These are phyloP conservation scores for Solanum phureja DNA, from an alignment of 257 asterid genomes.

Conservation along the genomic window DNA sequence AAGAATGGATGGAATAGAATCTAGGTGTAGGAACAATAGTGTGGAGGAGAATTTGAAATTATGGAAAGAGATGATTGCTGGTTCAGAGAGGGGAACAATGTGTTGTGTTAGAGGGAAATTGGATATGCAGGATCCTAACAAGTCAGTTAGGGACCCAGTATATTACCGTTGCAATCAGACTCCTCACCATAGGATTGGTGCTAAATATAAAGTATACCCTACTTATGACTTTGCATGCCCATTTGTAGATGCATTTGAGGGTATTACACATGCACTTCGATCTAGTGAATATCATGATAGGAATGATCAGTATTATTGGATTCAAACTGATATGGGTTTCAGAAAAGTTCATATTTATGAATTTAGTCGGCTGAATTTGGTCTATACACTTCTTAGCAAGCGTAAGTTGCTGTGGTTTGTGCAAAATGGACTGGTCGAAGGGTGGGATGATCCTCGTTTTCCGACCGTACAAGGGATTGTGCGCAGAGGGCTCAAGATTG, in stretches of 20 bases:
- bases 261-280: conserved; percentile 89
- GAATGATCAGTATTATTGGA: conserved; percentile 80
- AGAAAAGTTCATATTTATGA: conserved; percentile 68
- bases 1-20: conserved; percentile 85
- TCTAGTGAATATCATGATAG: conserved; percentile 98
- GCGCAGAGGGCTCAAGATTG: conserved; percentile 83
- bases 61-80: conserved; percentile 95
- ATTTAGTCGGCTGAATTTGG: conserved; percentile 88
- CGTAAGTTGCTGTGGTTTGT: conserved; percentile 99
- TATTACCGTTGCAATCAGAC: conserved; percentile 93
- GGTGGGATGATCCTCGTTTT: conserved; percentile 99
- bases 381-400: conserved; percentile 95
- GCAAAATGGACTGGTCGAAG: conserved; percentile 83
- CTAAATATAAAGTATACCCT: conserved; percentile 72
- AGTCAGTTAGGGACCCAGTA: conserved; percentile 91
- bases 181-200: conserved; percentile 88
- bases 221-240: conserved; percentile 97
- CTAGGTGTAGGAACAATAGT: conserved; percentile 47
- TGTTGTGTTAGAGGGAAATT: conserved; percentile 86
- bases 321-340: conserved; percentile 89
- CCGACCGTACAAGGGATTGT: conserved; percentile 98
- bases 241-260: conserved; percentile 84
- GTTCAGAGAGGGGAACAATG: conserved; percentile 71
- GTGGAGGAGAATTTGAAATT: conserved; percentile 62
- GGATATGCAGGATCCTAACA: conserved; percentile 87